Evolutionary conservation across 768 basidiomycete genomes (phyloP).

Genomic region (Amanita pseudoporphyria): DNA sequence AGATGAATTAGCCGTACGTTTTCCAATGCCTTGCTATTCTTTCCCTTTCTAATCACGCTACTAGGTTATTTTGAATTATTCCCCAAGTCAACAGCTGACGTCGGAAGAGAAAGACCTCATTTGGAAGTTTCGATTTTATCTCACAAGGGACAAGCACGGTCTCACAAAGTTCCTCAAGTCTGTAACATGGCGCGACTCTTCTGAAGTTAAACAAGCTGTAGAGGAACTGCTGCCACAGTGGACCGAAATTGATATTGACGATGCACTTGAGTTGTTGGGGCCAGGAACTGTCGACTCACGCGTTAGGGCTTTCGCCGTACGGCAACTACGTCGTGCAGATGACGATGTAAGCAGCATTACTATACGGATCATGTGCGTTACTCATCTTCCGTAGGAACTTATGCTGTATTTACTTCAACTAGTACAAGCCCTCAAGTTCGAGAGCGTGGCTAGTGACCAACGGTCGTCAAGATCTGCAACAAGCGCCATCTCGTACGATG

Average conservation of each 20-base stretch:
- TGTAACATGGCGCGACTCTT: constrained; percentile 93
- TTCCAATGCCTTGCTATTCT: neutral
- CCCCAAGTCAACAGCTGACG: constrained; percentile 78
- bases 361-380: neutral
- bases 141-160: constrained; percentile 84
- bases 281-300: constrained; percentile 85
- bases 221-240: constrained; percentile 92
- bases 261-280: constrained; percentile 90
- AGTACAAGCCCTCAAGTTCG: constrained; percentile 97
- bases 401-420: constrained; percentile 89
- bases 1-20: constrained; percentile 79
- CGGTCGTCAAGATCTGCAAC: constrained; percentile 63
- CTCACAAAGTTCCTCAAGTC: constrained; percentile 97
- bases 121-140: constrained; percentile 99
- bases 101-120: constrained; percentile 93
- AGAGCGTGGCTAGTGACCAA: constrained; percentile 71
- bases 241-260: constrained; percentile 96
- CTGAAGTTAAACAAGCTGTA: constrained; percentile 96
- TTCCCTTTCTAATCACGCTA: neutral
- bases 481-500: constrained; percentile 76
- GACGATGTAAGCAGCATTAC: constrained; percentile 61
- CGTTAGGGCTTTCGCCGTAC: constrained; percentile 90
- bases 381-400: constrained; percentile 55
- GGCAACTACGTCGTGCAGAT: constrained; percentile 82
- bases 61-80: constrained; percentile 84